Base-by-base conservation (phyloP, 768 basidiomycete species). In the Trametes punicea region DNA sequence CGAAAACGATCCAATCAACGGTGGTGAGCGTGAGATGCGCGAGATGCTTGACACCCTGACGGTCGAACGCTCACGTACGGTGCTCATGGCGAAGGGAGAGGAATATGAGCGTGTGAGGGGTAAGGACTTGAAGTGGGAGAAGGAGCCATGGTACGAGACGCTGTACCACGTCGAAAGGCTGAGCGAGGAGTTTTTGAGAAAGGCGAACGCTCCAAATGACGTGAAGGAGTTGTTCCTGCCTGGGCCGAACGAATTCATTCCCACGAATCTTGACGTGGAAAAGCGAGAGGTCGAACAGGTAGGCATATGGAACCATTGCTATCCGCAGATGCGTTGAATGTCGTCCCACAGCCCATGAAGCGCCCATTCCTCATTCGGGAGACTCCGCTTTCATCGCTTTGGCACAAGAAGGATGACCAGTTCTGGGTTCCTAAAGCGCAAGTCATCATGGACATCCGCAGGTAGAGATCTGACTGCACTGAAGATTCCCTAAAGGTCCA, bases 321-420 rank as follows among this genome's bases (percentile, higher is more conserved):
- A 16, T 33, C 10, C 5, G 16, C 18, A 5, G 36, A 36, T 44
- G 34, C n/a, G n/a, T n/a, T n/a, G n/a, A n/a, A n/a, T n/a, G n/a
- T n/a, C n/a, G n/a, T n/a, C n/a, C n/a, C n/a, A n/a, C 65, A 96
- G 92, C 88, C 90, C 25, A 71, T 79, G 56, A 82, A 80, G 56
- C 80, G 89, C 11, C 95, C 96, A 3, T 75, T 80, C 56, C 79
- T 94, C 56, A 81, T 98, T 52, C 75, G 82, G 29, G 81, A 94
- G 69, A 89, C 84, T 0, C 73, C 81, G 0, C 64, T 87, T 25
- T 88, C 87, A 4, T 79, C 85, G 11, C 73, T 98, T 3, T 99
- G 96, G 95, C 83, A 94, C 73, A 99, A 99, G 77, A 94, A 94
- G 68, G 97, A 99, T 68, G 96, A 99, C 70, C 81, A 78, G 57